Evolutionary conservation across 1,284 basidiomycete genomes (phyloP), one percentile per base, ranked within the genome.

Genomic region (Heterobasidion occidentale): DNA sequence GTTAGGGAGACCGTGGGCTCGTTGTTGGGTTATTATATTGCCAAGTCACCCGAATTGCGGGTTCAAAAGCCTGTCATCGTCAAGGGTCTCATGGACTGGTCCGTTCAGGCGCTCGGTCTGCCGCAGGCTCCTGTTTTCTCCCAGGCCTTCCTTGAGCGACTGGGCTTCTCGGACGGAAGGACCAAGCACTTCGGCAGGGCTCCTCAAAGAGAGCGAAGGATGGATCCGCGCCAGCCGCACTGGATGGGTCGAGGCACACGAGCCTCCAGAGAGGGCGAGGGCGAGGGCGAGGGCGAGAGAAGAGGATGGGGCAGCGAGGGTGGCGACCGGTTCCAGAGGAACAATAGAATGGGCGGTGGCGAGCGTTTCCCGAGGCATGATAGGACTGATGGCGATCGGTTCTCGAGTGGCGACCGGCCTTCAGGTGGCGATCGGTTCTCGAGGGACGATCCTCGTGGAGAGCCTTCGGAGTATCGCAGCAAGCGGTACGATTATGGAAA

Each of bases 1-100:
- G 67, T 92, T 53, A 70, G 74, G 48, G 84, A 88, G 61, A 81
- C 88, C 1, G 87, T 92, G 66, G 74, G 79, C 27, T 84, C 88
- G 8, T 67, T 90, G 54, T 70, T 94, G 12, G 93, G 93, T 0
- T 95, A 85, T 75, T 95, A 94, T 71, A 61, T 84, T 51, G 68
- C 76, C 52, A 83, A 83, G 63, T 57, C 72, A 0, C 66, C 67
- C 7, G 75, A 85, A 33, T 64, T 93, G 52, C 76, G 83, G 27
- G 64, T 77, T 2, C 64, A 68, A 52, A 76, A 74, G 57, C 60
- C 66, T 3, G 75, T 73, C n/a, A 70, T 92, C 52, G 60, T 88
- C 19, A 73, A 83, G 38, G 88, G 84, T 8, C 70, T 86, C 56
- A 81, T 85, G 67, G 71, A 76, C 38, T 95, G 92, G 92, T 69